These are phyloP conservation scores for Dicorynia guianensis DNA, from an alignment of 306 rosid genomes.

Conservation along the genomic window DNA sequence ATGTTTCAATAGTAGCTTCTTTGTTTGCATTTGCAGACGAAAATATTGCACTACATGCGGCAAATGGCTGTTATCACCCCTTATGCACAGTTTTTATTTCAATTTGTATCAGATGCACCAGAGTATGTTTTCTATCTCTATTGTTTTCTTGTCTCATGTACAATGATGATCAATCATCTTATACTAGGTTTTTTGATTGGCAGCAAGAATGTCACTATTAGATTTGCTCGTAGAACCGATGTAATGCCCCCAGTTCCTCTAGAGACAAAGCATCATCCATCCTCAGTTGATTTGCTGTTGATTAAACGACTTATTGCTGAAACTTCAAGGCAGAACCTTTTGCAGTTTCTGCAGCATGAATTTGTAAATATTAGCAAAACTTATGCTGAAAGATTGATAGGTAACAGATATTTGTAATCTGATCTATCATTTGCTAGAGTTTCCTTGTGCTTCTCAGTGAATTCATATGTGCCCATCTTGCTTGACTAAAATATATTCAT, in stretches of 20 bases:
- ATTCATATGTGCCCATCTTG: background rate
- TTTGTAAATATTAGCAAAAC: conserved; percentile 88
- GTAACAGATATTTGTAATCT: conserved; percentile 49
- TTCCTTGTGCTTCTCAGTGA: conserved; percentile 27
- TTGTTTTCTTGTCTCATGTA: conserved; percentile 19
- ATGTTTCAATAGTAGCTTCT: conserved; percentile 36
- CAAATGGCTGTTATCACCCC: conserved; percentile 89
- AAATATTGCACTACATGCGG: conserved; percentile 95
- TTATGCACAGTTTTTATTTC: conserved; percentile 79
- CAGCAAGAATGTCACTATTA: conserved; percentile 87
- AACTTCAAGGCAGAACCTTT: conserved; percentile 81
- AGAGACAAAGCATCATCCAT: conserved; percentile 96
- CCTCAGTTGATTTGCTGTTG: conserved; percentile 86
- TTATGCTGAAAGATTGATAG: conserved; percentile 88
- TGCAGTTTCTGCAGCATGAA: conserved; percentile 90
- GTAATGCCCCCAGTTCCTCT: conserved; percentile 96
- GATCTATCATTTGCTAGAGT: conserved; percentile 2
- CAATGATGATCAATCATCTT: conserved; percentile 36
- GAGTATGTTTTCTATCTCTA: conserved; percentile 69
- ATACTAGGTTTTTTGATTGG: conserved; percentile 40
- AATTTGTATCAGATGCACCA: conserved; percentile 75
- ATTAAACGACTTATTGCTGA: conserved; percentile 89
- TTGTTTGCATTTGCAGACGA: conserved; percentile 71
- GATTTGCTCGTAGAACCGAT: conserved; percentile 93
- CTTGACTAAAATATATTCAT: background rate